Conservation (phyloP, 129 eudicot species). For the Flaveria ramosissima region DNA sequence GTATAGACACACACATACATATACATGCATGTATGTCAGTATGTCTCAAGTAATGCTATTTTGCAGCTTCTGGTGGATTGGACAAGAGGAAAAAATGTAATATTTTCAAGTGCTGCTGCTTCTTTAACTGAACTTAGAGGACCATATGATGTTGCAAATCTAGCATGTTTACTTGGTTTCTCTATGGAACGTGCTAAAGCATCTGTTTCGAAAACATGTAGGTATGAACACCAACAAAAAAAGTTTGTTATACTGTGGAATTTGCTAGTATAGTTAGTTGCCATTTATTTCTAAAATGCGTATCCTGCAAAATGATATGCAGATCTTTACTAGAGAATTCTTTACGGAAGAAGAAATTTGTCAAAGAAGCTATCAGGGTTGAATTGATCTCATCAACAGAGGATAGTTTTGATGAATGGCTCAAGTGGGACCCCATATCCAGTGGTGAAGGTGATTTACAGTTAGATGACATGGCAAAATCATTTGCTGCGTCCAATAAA, state of each 20-base stretch:
- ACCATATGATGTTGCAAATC: conserved; percentile 79
- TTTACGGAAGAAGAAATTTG: conserved; percentile 63
- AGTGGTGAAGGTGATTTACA: conserved; percentile 91
- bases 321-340: conserved; percentile 71
- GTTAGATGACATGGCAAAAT: conserved; percentile 78
- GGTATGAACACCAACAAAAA: conserved; percentile 46
- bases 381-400: conserved; percentile 55
- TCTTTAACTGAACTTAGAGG: conserved; percentile 85
- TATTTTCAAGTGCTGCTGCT: conserved; percentile 78
- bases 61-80: conserved; percentile 89
- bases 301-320: conserved; percentile 25
- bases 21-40: not conserved
- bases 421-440: conserved; percentile 92
- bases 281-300: not conserved
- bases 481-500: conserved; percentile 49
- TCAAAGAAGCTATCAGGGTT: conserved; percentile 76
- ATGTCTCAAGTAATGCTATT: conserved; percentile 1
- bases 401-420: conserved; percentile 59
- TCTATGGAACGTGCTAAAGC: conserved; percentile 77
- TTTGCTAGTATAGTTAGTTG: not conserved
- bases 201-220: conserved; percentile 75
- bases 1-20: not conserved
- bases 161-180: conserved; percentile 67
- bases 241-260: not conserved
- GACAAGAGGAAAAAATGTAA: conserved; percentile 82